Conservation (phyloP, 371 early-diverging fungal species). For the Furculomyces boomerangus region DNA sequence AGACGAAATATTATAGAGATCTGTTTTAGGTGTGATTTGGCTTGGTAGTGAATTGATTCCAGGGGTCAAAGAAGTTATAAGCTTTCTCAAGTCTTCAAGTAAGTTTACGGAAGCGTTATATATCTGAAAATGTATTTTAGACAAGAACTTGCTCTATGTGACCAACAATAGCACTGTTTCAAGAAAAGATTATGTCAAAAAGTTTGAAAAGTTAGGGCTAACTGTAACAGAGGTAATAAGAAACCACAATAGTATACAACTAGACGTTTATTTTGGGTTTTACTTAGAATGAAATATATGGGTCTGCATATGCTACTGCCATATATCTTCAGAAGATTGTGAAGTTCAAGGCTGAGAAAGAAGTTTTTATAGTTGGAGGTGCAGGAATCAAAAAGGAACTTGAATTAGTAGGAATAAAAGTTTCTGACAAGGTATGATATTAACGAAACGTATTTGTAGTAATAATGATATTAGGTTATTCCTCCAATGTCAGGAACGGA, state of each 20-base stretch:
- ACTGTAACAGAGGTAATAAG: conserved; percentile 39
- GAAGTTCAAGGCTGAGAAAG: conserved; percentile 62
- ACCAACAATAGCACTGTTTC: conserved; percentile 93
- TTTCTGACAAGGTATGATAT: conserved; percentile 27
- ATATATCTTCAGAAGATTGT: conserved; percentile 67
- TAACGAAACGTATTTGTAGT: conserved; percentile 19
- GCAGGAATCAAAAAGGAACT: conserved; percentile 77
- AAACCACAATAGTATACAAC: conserved; percentile 1
- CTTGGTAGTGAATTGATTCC: conserved; percentile 48
- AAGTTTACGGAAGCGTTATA: conserved; percentile 2
- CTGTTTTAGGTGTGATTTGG: conserved; percentile 78
- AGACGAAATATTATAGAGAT: neutral
- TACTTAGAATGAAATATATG: conserved; percentile 73
- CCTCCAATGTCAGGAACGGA: neutral
- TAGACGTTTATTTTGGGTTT: neutral
- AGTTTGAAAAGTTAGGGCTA: conserved; percentile 62
- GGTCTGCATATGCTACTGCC: conserved; percentile 89
- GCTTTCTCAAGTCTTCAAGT: conserved; percentile 47
- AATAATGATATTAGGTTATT: neutral
- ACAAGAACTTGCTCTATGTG: conserved; percentile 78
- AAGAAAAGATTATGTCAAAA: conserved; percentile 52
- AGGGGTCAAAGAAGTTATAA: conserved; percentile 48
- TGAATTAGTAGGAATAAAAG: conserved; percentile 43
- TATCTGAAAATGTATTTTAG: conserved; percentile 19
- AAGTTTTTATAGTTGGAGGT: conserved; percentile 83